Evolutionary conservation across 1,284 basidiomycete genomes (phyloP), one percentile per base, ranked within the genome.

Genomic region (Trametes polyzona): DNA sequence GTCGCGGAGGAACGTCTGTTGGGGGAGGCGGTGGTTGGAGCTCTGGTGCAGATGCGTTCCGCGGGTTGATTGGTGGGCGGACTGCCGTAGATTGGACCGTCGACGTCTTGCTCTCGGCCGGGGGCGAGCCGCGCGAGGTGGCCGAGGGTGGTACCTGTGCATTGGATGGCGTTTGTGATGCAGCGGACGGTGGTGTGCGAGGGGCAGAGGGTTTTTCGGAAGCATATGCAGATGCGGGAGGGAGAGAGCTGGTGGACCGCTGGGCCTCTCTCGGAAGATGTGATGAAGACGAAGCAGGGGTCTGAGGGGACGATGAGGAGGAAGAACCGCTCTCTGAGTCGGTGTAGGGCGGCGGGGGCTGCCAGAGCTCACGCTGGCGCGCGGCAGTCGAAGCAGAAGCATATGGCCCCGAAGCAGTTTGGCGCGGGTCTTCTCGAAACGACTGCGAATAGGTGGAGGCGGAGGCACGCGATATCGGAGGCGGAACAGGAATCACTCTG

Each of bases 1-100:
- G 59, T 3, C 66, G 68, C 7, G 61, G 47, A 3, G 67, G 65
- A 7, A 61, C 51, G 21, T 67, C 61, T 11, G 62, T 58, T 3
- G 58, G 48, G 7, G 65, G 62, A 1, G 65, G 55, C 4, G 62
- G 55, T 12, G 54, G 52, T 14, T 61, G 63, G 9, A 68, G 55
- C 32, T 69, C 67, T n/a, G 69, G 67, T 2, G 67, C 66, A 23
- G 68, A 68, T n/a, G 57, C 57, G 55, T 59, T 72, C 39, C 52
- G 62, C 9, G 52, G 35, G 30, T 49, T 53, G 14, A 65, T 56
- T 29, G 58, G 46, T 16, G 67, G 63, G 14, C 62, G 64, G 8
- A 51, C 43, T 7, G 57, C 59, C 23, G 60, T 39, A 29, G 62
- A 41, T 11, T 61, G 42, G 11, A 52, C 58, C 4, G 54, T 46